Conservation (phyloP, 768 basidiomycete species). For the Gyrodon lividus region DNA sequence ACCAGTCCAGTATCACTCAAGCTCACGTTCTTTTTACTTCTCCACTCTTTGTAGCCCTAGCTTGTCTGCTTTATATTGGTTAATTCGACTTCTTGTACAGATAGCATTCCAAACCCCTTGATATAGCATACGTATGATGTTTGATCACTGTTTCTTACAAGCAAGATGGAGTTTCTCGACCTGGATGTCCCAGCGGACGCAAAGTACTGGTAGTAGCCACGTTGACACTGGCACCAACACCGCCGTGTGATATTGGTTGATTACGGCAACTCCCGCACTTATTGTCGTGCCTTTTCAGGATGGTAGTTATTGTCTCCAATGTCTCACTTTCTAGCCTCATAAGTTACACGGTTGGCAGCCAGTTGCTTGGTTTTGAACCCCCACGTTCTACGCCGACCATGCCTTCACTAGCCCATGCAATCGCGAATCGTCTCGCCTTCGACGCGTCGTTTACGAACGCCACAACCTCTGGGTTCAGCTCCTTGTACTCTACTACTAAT, state of each 20-base stretch:
- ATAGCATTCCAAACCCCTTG: not conserved
- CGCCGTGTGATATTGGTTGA: not conserved
- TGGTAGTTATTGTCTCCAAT: constrained; percentile 33
- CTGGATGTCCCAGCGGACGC: no score
- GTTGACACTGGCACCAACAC: not conserved
- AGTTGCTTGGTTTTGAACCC: constrained; percentile 10
- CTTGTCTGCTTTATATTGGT: not conserved
- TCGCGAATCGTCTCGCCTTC: not conserved
- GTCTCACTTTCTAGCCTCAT: constrained; percentile 6
- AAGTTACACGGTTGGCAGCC: not conserved
- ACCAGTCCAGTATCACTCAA: not conserved
- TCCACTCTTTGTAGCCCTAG: constrained; percentile 23
- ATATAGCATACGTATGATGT: constrained; percentile 17
- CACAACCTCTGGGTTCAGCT: not conserved
- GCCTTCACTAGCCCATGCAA: not conserved
- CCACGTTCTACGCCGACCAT: constrained; percentile 8
- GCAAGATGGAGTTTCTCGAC: no score
- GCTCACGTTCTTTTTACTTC: not conserved
- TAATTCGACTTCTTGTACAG: not conserved
- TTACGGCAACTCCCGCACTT: constrained; percentile 10
- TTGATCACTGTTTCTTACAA: no score
- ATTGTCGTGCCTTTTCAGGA: constrained; percentile 5
- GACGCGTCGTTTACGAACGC: not conserved
- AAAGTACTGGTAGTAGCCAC: not conserved
- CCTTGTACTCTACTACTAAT: constrained; percentile 23